Base-by-base conservation (phyloP, 768 basidiomycete species). In the Daedaleopsis nitida region DNA sequence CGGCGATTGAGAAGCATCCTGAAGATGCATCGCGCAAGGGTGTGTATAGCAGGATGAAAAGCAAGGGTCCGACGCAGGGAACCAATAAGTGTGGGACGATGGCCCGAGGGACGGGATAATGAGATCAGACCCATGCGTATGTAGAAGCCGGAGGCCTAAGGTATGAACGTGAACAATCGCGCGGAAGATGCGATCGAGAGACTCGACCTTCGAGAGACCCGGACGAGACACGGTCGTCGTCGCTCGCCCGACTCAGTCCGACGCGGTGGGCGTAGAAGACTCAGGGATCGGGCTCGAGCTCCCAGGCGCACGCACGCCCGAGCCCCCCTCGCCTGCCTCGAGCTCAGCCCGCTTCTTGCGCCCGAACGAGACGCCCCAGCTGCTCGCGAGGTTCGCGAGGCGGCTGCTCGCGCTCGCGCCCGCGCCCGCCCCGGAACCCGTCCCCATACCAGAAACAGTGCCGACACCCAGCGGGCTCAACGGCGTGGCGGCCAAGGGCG, bases 341-440 rank as follows among this genome's bases (percentile, higher is more conserved):
- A 62, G 37, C 37, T 64, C 64, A 24, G 48, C 34, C 52, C 64
- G 71, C 70, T 81, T 86, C 72, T 79, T 83, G 53, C 85, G 77
- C 34, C 86, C 85, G 68, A 89, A 88, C 1, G 84, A 73, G 55
- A 84, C 81, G 0, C 86, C 87, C 84, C 84, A 88, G 70, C 81
- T 88, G 51, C 77, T 74, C 27, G 74, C 73, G 13, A 76, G 65
- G 56, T 67, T 75, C 6, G 75, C 74, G 3, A 76, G 63, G 27
- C 70, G 61, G 52, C 66, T 69, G n/a, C 68, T 65, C 19, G 72
- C 73, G 21, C 53, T 52, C 16, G 57, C 57, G 1, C 64, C 38
- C 43, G 56, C 35, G 37, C 60, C 60, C 17, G 64, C 47, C 2
- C 63, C 64, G 19, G 55, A 57, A 4, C 53, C 55, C 8, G 52